Evolutionary conservation across 148 eudicot species (phyloP), one percentile per base, ranked within the genome.

Genomic region (Silene uniflora): DNA sequence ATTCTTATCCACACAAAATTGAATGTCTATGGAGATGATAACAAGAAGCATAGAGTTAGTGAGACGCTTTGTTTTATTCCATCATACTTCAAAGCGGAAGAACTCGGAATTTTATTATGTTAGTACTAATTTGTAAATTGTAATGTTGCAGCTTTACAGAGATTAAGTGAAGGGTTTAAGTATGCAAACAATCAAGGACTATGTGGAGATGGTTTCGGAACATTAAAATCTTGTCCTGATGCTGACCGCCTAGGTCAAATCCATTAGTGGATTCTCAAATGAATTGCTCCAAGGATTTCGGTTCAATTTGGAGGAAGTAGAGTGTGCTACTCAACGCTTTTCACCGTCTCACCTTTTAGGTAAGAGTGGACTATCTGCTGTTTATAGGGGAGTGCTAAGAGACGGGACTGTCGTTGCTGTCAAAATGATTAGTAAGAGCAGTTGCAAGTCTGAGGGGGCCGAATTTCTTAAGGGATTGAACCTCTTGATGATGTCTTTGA

Each of bases 391-490:
- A 17, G 84, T 78, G 13, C 66, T 95, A 21, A 86, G 99, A 84
- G 97, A 95, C 63, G 98, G 97, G 39, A 86, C 97, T 6, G 25
- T 75, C 14, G 99, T 95, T 73, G 96, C 92, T 39, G 77, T 95
- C 24, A 95, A 86, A 81, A 84, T 88, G 61, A 84, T 95, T 44
- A 87, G 90, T 42, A 95, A 95, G 81, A 83, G 85, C 32, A 95
- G 99, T 75, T 95, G 99, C 78, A 92, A 85, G 85, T 87, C 96
- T 2, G 98, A 95, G 84, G 99, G 92, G 82, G 75, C 88, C 14
- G 97, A 92, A 84, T 95, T 95, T 78, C 78, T 92, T 49, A 92
- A 86, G 74, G 99, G 97, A 21, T 79, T 95, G 83, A 88, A 88
- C 52, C 63, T 87, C 19, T 62, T n/a, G n/a, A n/a, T 95, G 73